Evolutionary conservation across 805 yeast species (phyloP).

Genomic region (Teunomyces atbi): DNA sequence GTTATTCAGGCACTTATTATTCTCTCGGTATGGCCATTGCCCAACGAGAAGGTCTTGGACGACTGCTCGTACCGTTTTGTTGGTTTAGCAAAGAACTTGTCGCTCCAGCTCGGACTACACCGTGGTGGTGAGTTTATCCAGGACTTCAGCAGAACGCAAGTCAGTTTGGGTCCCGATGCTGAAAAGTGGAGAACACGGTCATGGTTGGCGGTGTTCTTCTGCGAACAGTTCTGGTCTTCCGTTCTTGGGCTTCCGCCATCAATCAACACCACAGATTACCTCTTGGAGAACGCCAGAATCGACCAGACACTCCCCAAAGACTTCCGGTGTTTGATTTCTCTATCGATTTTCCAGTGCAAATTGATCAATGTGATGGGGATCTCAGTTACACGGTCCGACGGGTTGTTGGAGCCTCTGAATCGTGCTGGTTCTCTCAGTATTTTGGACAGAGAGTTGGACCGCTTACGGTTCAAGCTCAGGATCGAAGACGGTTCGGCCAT

Average conservation of each 20-base stretch:
- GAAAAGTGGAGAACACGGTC: conserved; percentile 93
- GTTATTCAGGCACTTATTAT: conserved; percentile 86
- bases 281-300: conserved; percentile 73
- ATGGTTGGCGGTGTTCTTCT: conserved; percentile 85
- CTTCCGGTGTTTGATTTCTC: conserved; percentile 67
- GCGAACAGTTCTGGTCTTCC: conserved; percentile 90
- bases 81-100: conserved; percentile 80
- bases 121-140: conserved; percentile 83
- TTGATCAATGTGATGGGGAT: conserved; percentile 84
- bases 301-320: conserved; percentile 65
- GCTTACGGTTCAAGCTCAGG: conserved; percentile 62
- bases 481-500: conserved; percentile 65
- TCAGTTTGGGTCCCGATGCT: conserved; percentile 77
- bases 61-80: conserved; percentile 88
- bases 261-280: conserved; percentile 71
- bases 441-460: conserved; percentile 73
- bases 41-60: conserved; percentile 87
- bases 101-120: conserved; percentile 85
- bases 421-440: conserved; percentile 79
- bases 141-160: conserved; percentile 89
- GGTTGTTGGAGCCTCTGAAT: conserved; percentile 77
- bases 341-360: conserved; percentile 81
- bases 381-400: conserved; percentile 82
- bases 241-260: conserved; percentile 85
- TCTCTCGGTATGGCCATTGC: conserved; percentile 88